Evolutionary conservation across 495 filamentous ascomycete species (phyloP).

Genomic region (Pyrenopolyporus hunteri): DNA sequence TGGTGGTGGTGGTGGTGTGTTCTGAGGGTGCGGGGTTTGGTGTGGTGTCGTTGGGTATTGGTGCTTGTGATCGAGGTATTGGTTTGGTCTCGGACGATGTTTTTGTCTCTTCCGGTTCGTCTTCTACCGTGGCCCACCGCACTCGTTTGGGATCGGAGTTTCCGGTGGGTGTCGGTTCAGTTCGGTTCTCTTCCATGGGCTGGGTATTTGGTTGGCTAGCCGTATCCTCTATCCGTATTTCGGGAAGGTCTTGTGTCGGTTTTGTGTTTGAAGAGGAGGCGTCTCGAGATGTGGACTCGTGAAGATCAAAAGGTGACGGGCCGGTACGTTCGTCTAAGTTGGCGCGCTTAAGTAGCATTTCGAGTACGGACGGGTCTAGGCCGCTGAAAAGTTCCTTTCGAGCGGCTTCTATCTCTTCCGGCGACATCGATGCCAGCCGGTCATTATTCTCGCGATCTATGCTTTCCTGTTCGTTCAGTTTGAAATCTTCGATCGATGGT

Average conservation of each 20-base stretch:
- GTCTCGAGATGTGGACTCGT: slow-evolving; percentile 15
- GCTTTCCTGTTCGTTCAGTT: slow-evolving; percentile 63
- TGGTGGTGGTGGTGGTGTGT: slow-evolving; percentile 48
- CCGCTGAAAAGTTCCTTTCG: slow-evolving; percentile 72
- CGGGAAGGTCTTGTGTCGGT: slow-evolving; percentile 14
- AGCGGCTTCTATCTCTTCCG: slow-evolving; percentile 78
- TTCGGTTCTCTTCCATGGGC: neutral
- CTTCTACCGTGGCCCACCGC: slow-evolving; percentile 25
- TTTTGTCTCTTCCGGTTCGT: slow-evolving; percentile 27
- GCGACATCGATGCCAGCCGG: slow-evolving; percentile 78
- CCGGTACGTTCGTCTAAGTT: slow-evolving; percentile 70
- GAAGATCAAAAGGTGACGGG: slow-evolving; percentile 47
- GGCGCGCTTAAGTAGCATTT: slow-evolving; percentile 77
- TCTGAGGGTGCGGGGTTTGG: slow-evolving; percentile 46
- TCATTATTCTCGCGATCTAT: slow-evolving; percentile 86
- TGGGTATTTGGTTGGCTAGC: slow-evolving; percentile 25
- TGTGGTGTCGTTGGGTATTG: slow-evolving; percentile 35
- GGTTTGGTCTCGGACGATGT: slow-evolving; percentile 9
- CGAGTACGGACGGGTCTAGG: slow-evolving; percentile 72
- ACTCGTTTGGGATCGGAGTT: slow-evolving; percentile 19
- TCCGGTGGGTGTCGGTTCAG: neutral
- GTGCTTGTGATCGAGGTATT: slow-evolving; percentile 5
- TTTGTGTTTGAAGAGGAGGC: slow-evolving; percentile 1
- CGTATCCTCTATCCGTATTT: slow-evolving; percentile 35
- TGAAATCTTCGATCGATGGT: slow-evolving; percentile 15